These are phyloP conservation scores for Colletotrichum orbiculare DNA, from an alignment of 2,329 filamentous ascomycete genomes.

Conservation along the genomic window DNA sequence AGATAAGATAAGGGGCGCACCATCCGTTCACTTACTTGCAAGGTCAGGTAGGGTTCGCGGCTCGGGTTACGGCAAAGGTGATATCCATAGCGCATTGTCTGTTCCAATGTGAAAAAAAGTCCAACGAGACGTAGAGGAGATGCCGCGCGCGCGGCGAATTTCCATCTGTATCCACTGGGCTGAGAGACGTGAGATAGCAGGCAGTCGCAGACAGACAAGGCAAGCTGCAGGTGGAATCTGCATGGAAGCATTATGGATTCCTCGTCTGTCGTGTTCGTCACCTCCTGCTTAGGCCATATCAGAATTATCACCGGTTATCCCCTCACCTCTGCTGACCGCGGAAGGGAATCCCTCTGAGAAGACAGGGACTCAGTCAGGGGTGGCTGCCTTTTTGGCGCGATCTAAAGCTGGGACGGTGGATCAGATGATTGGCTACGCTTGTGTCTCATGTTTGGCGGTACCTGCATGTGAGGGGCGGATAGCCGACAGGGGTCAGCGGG, in stretches of 20 bases:
- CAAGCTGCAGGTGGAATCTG: conserved; percentile 13
- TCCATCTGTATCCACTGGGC: not conserved
- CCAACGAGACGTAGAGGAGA: not conserved
- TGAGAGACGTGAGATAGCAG: conserved; percentile 4
- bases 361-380: conserved; percentile 21
- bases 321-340: not conserved
- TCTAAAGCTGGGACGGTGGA: conserved; percentile 4
- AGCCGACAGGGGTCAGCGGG: conserved; percentile 18
- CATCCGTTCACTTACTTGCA: not conserved
- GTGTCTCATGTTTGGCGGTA: conserved; percentile 37
- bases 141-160: not conserved
- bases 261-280: not conserved
- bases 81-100: conserved; percentile 4
- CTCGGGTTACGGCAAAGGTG: conserved; percentile 20
- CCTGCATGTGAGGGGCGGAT: conserved; percentile 36
- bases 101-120: too few relatives aligned
- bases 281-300: too few relatives aligned
- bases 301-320: too few relatives aligned
- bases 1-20: not conserved
- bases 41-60: conserved; percentile 8
- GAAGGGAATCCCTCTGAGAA: not conserved
- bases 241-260: not conserved
- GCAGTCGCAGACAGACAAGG: not conserved
- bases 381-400: conserved; percentile 21
- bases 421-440: conserved; percentile 29